These are phyloP conservation scores for Haplosporangium sp. DNA, from an alignment of 371 early-diverging fungal species.

Conservation along the genomic window DNA sequence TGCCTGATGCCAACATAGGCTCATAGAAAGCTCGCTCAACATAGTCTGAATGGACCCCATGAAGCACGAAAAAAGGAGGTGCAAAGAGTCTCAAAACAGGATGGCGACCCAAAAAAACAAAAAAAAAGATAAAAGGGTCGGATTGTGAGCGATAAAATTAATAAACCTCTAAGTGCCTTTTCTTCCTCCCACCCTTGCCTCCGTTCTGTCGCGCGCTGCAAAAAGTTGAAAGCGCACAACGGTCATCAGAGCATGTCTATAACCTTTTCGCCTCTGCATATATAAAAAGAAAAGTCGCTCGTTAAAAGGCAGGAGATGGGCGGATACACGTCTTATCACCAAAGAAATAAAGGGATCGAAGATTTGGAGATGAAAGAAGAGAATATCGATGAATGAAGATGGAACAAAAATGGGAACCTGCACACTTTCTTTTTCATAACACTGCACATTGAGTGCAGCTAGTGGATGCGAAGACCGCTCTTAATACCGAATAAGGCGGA, in stretches of 20 bases:
- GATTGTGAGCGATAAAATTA: slow-evolving; percentile 35
- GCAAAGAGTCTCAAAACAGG: slow-evolving; percentile 46
- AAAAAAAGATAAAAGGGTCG: slow-evolving; percentile 22
- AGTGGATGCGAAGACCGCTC: neutral
- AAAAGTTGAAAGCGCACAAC: too few species aligned
- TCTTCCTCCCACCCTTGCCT: slow-evolving; percentile 20
- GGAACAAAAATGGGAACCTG: slow-evolving; percentile 5
- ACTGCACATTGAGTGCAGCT: neutral
- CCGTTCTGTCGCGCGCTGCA: slow-evolving; percentile 11
- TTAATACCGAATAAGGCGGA: neutral
- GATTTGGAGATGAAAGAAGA: neutral
- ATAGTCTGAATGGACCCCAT: slow-evolving; percentile 20
- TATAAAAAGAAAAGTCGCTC: too few species aligned
- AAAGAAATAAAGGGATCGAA: neutral
- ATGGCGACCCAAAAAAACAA: slow-evolving; percentile 17
- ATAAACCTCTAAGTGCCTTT: slow-evolving; percentile 17
- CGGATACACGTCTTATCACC: too few species aligned
- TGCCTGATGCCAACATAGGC: slow-evolving; percentile 8
- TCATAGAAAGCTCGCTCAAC: slow-evolving; percentile 15
- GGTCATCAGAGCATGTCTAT: slow-evolving; percentile 1
- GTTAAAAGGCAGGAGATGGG: too few species aligned
- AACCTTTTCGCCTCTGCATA: too few species aligned
- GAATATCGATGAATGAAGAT: neutral
- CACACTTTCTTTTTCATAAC: slow-evolving; percentile 43
- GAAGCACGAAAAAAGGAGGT: slow-evolving; percentile 46